phyloP scores from a whole-genome alignment of 2,329 filamentous ascomycete genomes.

The Diaporthe longicolla region DNA sequence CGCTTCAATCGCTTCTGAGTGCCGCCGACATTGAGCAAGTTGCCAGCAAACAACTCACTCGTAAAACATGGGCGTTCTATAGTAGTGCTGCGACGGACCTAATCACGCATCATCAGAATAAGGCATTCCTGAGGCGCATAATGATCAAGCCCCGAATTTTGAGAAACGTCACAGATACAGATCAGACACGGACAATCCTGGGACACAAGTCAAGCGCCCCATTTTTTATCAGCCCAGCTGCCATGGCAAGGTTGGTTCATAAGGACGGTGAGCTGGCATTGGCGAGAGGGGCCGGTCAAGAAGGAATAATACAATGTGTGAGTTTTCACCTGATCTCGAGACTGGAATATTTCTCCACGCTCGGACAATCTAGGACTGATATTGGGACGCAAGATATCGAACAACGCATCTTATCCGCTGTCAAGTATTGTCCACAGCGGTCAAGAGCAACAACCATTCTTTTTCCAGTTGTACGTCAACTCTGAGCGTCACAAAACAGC shows the following conservation, averaged over 20 bases:
- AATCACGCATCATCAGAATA: conserved; percentile 64
- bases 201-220: conserved; percentile 58
- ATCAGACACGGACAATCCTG: conserved; percentile 58
- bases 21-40: conserved; percentile 61
- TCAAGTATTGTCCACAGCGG: conserved; percentile 57
- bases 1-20: conserved; percentile 20
- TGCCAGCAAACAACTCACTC: conserved; percentile 59
- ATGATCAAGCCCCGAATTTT: conserved; percentile 67
- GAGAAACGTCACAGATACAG: conserved; percentile 60
- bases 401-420: conserved; percentile 64
- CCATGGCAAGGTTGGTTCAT: conserved; percentile 64
- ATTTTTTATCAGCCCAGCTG: conserved; percentile 65
- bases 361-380: not conserved
- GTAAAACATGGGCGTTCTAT: conserved; percentile 69
- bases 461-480: conserved; percentile 71
- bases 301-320: conserved; percentile 64
- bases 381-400: conserved; percentile 56
- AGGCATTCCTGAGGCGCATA: conserved; percentile 62
- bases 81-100: conserved; percentile 67
- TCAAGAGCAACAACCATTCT: conserved; percentile 57
- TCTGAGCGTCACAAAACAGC: conserved; percentile 63
- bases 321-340: conserved; percentile 37
- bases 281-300: conserved; percentile 61
- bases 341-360: accelerated
- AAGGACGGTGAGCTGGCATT: conserved; percentile 67